Conservation (phyloP, 805 yeast genomes). For the Naumovozyma castellii region DNA sequence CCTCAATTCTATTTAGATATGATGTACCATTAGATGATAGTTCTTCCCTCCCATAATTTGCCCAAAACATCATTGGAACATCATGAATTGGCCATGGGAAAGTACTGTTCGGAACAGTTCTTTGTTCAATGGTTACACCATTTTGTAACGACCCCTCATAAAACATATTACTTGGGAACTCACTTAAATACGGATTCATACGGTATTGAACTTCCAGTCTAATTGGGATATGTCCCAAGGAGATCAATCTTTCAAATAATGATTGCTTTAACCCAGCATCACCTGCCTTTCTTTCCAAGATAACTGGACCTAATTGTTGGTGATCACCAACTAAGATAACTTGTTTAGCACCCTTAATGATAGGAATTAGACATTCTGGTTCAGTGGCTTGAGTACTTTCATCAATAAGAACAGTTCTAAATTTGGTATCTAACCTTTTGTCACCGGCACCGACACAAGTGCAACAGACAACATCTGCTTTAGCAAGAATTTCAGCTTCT, state of each 20-base stretch:
- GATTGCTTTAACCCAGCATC: slow-evolving; percentile 84
- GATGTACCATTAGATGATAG: slow-evolving; percentile 74
- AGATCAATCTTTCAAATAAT: slow-evolving; percentile 74
- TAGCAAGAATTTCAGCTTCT: slow-evolving; percentile 42
- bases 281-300: slow-evolving; percentile 68
- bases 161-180: slow-evolving; percentile 83
- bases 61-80: slow-evolving; percentile 95
- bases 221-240: slow-evolving; percentile 75
- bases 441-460: slow-evolving; percentile 94
- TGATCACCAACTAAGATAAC: slow-evolving; percentile 91
- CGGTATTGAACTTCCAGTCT: slow-evolving; percentile 88
- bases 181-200: slow-evolving; percentile 84
- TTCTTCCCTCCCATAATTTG: slow-evolving; percentile 81
- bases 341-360: slow-evolving; percentile 82
- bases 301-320: slow-evolving; percentile 90
- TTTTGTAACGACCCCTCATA: slow-evolving; percentile 88
- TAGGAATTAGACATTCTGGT: slow-evolving; percentile 84
- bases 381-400: slow-evolving; percentile 93
- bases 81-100: slow-evolving; percentile 90
- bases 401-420: slow-evolving; percentile 77
- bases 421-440: slow-evolving; percentile 46
- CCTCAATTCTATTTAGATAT: slow-evolving; percentile 77
- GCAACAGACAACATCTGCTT: slow-evolving; percentile 74
- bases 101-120: slow-evolving; percentile 43
- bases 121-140: slow-evolving; percentile 74